Conservation (phyloP, 345 rosid genomes). For the Diplotaxis tenuifolia region DNA sequence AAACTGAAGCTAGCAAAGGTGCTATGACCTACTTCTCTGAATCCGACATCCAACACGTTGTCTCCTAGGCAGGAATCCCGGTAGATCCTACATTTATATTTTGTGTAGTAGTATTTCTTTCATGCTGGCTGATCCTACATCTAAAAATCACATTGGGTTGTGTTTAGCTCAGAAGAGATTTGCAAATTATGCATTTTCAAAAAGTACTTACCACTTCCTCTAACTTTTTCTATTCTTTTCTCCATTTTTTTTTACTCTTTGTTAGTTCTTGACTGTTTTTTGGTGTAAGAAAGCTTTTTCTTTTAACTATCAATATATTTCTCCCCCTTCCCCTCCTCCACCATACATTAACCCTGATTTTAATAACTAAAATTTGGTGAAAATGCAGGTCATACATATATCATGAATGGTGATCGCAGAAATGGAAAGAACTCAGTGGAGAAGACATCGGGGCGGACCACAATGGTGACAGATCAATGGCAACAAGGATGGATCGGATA, state of each 20-base stretch:
- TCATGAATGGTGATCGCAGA: not conserved
- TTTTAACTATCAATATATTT: too few species aligned
- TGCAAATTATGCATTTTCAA: not conserved
- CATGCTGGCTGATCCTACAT: not conserved
- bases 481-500: not conserved
- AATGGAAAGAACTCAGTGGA: not conserved
- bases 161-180: not conserved
- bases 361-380: too few species aligned
- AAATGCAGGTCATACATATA: too few species aligned
- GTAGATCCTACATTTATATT: slow-evolving; percentile 46
- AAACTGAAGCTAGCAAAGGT: slow-evolving; percentile 75
- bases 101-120: not conserved
- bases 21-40: slow-evolving; percentile 67
- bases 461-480: not conserved
- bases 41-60: slow-evolving; percentile 88
- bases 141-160: not conserved
- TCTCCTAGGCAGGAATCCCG: slow-evolving; percentile 95
- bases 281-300: not conserved
- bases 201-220: not conserved
- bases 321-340: not conserved
- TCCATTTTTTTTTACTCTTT: not conserved
- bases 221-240: not conserved
- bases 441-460: not conserved
- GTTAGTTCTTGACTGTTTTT: not conserved
- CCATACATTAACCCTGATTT: too few species aligned